A percentile compares a stretch with the other conserved stretches of the same genome.
phyloP scores from a whole-genome alignment of 2,329 filamentous ascomycete genomes.

The Penicillium sp. region DNA sequence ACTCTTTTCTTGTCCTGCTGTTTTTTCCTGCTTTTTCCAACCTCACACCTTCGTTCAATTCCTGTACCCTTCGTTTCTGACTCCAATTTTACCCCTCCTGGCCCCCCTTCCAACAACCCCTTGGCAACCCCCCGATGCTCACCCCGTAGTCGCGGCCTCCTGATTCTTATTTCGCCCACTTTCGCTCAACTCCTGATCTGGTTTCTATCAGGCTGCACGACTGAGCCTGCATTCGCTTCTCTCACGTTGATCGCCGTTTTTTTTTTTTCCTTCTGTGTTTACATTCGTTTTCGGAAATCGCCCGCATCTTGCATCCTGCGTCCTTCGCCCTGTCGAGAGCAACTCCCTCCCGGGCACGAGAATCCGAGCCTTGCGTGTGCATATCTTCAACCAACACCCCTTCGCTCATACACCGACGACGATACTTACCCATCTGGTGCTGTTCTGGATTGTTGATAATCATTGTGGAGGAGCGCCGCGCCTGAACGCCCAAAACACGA shows the following conservation, averaged over 20 bases:
- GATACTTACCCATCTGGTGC: conserved; percentile 16
- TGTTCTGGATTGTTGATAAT: conserved; percentile 5
- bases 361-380: conserved; percentile 17
- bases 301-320: conserved; percentile 2
- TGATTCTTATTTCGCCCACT: conserved; percentile 16
- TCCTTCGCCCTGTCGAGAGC: conserved; percentile 4
- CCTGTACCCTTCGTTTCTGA: conserved; percentile 12
- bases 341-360: conserved; percentile 2
- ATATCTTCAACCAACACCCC: conserved; percentile 13
- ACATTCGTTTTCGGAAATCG: background rate
- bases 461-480: conserved; percentile 14
- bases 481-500: conserved; percentile 29
- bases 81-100: conserved; percentile 1
- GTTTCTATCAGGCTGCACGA: conserved; percentile 23
- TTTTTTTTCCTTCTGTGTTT: conserved; percentile 10
- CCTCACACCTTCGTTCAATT: conserved; percentile 13
- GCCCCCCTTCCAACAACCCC: conserved; percentile 2
- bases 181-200: conserved; percentile 22
- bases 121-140: conserved; percentile 13
- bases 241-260: conserved; percentile 16
- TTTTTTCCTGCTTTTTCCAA: conserved; percentile 19
- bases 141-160: conserved; percentile 17
- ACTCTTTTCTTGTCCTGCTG: conserved; percentile 11
- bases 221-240: conserved; percentile 28
- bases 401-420: conserved; percentile 13